Conservation (phyloP, 192 early-diverging fungal genomes). For the Coemansia sp. region DNA sequence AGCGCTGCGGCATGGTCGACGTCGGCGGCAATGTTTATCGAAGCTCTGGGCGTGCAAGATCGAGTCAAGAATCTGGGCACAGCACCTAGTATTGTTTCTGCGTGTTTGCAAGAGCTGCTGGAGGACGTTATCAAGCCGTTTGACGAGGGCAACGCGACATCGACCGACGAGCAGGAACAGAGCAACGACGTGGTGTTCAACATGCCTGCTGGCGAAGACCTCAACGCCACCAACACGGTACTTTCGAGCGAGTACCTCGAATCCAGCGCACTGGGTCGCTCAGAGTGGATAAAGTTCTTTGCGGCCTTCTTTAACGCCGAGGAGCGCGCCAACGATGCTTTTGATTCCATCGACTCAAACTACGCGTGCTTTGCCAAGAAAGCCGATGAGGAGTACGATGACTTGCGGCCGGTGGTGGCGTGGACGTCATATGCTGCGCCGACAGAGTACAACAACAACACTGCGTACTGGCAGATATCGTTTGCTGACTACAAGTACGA, state of each 20-base stretch:
- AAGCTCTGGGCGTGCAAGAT: conserved; percentile 49
- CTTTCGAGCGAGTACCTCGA: conserved; percentile 38
- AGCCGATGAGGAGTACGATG: conserved; percentile 38
- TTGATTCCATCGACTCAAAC: conserved; percentile 37
- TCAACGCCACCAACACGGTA: conserved; percentile 32
- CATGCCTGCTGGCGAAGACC: conserved; percentile 28
- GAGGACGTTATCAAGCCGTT: conserved; percentile 38
- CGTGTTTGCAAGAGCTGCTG: conserved; percentile 51
- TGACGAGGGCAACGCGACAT: conserved; percentile 33
- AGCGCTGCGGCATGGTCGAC: conserved; percentile 42
- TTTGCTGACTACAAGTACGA: conserved; percentile 57
- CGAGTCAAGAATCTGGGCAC: conserved; percentile 42
- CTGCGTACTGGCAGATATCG: conserved; percentile 58
- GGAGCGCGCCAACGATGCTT: conserved; percentile 46
- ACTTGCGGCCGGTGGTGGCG: conserved; percentile 54
- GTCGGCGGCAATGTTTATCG: conserved; percentile 40
- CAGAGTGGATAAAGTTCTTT: conserved; percentile 56
- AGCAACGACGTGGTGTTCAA: conserved; percentile 33
- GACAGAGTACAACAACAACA: conserved; percentile 63
- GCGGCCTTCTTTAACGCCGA: conserved; percentile 52
- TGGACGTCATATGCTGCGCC: conserved; percentile 62
- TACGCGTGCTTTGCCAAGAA: conserved; percentile 47
- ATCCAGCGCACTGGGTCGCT: conserved; percentile 35
- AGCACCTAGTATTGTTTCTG: conserved; percentile 40
- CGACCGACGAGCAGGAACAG: conserved; percentile 28